Conservation (phyloP, 208 protist genomes). For the Blechomonas ayalai region DNA sequence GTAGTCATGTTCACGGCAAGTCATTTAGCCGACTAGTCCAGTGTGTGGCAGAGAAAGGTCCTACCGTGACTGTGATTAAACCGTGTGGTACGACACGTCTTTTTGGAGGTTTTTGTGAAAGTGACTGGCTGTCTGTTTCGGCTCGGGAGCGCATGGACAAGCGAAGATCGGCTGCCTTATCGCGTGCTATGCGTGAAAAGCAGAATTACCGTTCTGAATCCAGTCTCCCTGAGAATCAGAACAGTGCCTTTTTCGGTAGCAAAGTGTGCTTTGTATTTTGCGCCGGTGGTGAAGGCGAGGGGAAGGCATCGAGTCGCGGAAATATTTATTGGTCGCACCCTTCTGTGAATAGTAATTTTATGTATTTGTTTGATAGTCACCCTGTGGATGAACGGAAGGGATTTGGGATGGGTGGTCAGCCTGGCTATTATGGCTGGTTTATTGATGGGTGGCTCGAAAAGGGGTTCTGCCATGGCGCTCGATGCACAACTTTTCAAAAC, state of each 20-base stretch:
- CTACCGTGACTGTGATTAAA: constrained; percentile 45
- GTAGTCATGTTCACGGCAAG: constrained; percentile 42
- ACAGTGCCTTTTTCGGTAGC: constrained; percentile 55
- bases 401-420: constrained; percentile 65
- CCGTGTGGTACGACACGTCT: constrained; percentile 17
- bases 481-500: constrained; percentile 49
- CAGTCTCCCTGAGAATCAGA: constrained; percentile 21
- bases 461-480: constrained; percentile 25
- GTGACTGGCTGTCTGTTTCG: constrained; percentile 44
- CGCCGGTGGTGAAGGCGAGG: not conserved
- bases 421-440: constrained; percentile 61
- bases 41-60: constrained; percentile 23
- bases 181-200: constrained; percentile 34
- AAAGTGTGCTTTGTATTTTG: constrained; percentile 56
- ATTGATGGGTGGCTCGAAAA: constrained; percentile 64
- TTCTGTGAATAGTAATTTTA: constrained; percentile 60
- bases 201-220: constrained; percentile 10
- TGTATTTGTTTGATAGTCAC: constrained; percentile 71
- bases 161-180: constrained; percentile 27
- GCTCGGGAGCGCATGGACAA: constrained; percentile 37
- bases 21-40: constrained; percentile 59
- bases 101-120: constrained; percentile 55
- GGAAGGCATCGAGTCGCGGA: not conserved
- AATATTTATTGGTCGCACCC: constrained; percentile 21
- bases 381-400: constrained; percentile 36